Base-by-base conservation (phyloP, 1,284 basidiomycete species). In the Cutaneotrichosporon mucoides region DNA sequence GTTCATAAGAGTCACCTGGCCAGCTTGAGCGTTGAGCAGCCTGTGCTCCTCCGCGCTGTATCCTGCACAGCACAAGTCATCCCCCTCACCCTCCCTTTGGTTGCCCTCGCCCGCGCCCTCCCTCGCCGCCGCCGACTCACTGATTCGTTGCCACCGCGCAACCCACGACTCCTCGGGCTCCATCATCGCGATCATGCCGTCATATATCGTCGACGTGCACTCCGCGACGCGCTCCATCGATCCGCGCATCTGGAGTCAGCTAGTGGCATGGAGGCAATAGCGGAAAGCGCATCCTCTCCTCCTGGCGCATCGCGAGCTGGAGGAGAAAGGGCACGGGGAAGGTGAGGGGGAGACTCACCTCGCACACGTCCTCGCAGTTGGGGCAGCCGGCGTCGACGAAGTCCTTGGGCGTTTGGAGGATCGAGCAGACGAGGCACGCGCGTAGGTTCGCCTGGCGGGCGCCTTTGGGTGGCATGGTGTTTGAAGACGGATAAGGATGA, bases 161-260 rank as follows among this genome's bases (percentile, higher is more conserved):
- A 98, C 93, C 95, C 95, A 99, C 77, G 91, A 94, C 62, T 85
- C 84, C 68, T 92, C 88, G 1, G 94, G 90, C 69, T 92, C 85
- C 57, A 94, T 86, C 65, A 94, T 86, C 5, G 92, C 86, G 68
- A 98, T 90, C 53, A 92, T 84, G 15, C 96, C 96, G 71, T 98
- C 95, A 70, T 90, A 99, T 66, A 90, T 88, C 1, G 89, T 87
- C n/a, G 92, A 95, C 8, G 95, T 99, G 78, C 92, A 97, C 59
- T 85, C 82, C 10, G 84, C 79, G 37, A 98, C 90, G 40, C 90
- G 84, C 66, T 97, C 94, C 12, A 85, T 82, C 61, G 86, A 88
- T 33, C 88, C 87, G 78, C 91, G 91, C 87, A 98, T 89, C 92
- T 97, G 69, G 50, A 7, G 48, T 58, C 36, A 56, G 43, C 50